Percentiles rank a stretch among this genome's conserved stretches.
Conservation (phyloP, 805 yeast species). For the Metschnikowia kunwiensis region DNA sequence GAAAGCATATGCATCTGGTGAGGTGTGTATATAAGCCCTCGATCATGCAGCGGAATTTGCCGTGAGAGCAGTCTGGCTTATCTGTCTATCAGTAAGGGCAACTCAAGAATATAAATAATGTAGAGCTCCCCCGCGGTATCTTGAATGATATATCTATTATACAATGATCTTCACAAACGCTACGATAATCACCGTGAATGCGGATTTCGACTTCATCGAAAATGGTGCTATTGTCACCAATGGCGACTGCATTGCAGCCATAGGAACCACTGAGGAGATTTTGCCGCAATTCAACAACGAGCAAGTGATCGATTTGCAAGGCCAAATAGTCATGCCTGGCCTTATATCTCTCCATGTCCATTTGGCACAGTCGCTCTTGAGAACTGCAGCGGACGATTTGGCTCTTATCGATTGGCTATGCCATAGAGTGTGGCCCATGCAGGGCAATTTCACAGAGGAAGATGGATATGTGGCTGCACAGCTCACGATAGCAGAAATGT, state of each 20-base stretch:
- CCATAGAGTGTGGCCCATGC: constrained; percentile 16
- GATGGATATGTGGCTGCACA: constrained; percentile 18
- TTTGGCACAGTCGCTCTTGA: constrained; percentile 14
- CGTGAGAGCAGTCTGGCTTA: too few species aligned
- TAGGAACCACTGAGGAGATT: constrained; percentile 8
- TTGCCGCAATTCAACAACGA: constrained; percentile 5
- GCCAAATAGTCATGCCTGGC: constrained; percentile 16
- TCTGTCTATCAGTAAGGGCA: too few species aligned
- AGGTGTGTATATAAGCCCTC: too few species aligned
- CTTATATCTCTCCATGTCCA: constrained; percentile 17
- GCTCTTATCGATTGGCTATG: constrained; percentile 18
- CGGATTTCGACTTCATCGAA: constrained; percentile 12
- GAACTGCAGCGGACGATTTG: constrained; percentile 17
- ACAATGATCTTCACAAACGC: constrained; percentile 13
- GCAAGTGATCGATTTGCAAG: constrained; percentile 6
- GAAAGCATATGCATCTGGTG: too few species aligned
- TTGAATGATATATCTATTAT: too few species aligned
- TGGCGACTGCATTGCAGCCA: constrained; percentile 12
- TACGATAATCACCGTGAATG: constrained; percentile 14
- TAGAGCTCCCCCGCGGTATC: too few species aligned
- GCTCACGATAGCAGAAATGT: constrained; percentile 17
- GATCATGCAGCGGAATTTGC: too few species aligned
- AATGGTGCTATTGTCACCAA: constrained; percentile 14
- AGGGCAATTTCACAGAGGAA: constrained; percentile 16
- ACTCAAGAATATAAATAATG: background rate